Base-by-base conservation (phyloP, 2,329 filamentous ascomycete genomes). In the Botrytis pseudocinerea region DNA sequence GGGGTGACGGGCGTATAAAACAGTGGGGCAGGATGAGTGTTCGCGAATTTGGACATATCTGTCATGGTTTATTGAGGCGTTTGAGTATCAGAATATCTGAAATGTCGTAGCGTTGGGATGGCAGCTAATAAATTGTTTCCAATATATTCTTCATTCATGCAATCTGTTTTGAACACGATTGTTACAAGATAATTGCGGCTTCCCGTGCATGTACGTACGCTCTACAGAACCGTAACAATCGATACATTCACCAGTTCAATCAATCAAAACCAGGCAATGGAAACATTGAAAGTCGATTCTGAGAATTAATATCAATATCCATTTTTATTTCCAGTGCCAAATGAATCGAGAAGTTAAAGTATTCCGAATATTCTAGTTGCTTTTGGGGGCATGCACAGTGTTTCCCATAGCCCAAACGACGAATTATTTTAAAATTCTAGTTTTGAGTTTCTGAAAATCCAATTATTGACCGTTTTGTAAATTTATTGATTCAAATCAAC, bases 91-190 rank as follows among this genome's bases (percentile, higher is more conserved):
- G 25, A 69, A 35, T 71, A 42, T 28, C 46, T 32, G 20, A 65
- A 54, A 64, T 51, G 60, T 57, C 60, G n/a, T 71, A 71, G 46
- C 46, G 48, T 66, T 40, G 61, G 46, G 35, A 71, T 59, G 8
- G 60, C 38, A 71, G 28, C 32, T 12, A 57, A 54, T n/a, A 10
- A 20, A 57, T 40, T 35, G 46, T 71, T 66, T 66, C 70, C 9
- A 57, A 66, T 71, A 32, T 35, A 54, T 22, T 66, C 20, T 38
- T 44, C 12, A 44, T 66, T 71, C 35, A 71, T 66, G 70, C 70
- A 71, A 12, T n/a, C 20, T 59, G 35, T 7, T 71, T 63, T 64
- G n/a, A 44, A 63, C n/a, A 22, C 10, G 7, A 32, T 18, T 25
- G 5, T 20, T 22, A 35, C 38, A 65, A 71, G 44, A 62, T 25